Evolutionary conservation across 805 yeast species (phyloP).

Genomic region (Wickerhamiella lipophila): DNA sequence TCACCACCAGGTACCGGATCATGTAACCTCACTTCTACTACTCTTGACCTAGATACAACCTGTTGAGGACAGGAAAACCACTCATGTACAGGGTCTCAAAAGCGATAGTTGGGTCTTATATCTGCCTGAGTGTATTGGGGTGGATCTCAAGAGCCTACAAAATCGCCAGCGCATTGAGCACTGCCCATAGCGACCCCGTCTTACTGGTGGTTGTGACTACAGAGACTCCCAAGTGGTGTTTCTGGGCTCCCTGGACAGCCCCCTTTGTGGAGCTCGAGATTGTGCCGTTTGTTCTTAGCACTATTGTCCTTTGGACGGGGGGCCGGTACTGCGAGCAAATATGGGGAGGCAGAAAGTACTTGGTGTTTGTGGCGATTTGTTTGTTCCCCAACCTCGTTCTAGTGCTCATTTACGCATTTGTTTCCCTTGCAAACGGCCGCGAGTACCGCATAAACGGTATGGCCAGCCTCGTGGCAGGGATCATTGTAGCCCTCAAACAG

Average conservation of each 20-base stretch:
- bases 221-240: slow-evolving; percentile 20
- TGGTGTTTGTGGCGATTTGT: slow-evolving; percentile 29
- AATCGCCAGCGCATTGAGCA: slow-evolving; percentile 5
- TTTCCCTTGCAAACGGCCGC: not conserved
- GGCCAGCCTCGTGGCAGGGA: slow-evolving; percentile 42
- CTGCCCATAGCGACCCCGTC: slow-evolving; percentile 9
- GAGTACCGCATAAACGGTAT: slow-evolving; percentile 37
- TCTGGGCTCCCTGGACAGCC: slow-evolving; percentile 39
- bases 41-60: too few relatives aligned
- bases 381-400: slow-evolving; percentile 21
- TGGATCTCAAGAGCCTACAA: slow-evolving; percentile 8
- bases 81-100: slow-evolving; percentile 10
- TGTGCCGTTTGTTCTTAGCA: slow-evolving; percentile 30
- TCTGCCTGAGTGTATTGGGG: slow-evolving; percentile 6
- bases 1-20: slow-evolving; percentile 5
- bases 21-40: not conserved
- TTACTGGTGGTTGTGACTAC: slow-evolving; percentile 17
- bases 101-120: slow-evolving; percentile 2
- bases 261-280: slow-evolving; percentile 37
- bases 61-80: too few relatives aligned
- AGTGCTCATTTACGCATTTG: slow-evolving; percentile 12
- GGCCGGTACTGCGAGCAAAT: slow-evolving; percentile 54
- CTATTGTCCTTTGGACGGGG: slow-evolving; percentile 35
- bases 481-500: slow-evolving; percentile 53
- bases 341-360: slow-evolving; percentile 48